Conservation (phyloP, 345 rosid genomes). For the Arabis hirsuta region DNA sequence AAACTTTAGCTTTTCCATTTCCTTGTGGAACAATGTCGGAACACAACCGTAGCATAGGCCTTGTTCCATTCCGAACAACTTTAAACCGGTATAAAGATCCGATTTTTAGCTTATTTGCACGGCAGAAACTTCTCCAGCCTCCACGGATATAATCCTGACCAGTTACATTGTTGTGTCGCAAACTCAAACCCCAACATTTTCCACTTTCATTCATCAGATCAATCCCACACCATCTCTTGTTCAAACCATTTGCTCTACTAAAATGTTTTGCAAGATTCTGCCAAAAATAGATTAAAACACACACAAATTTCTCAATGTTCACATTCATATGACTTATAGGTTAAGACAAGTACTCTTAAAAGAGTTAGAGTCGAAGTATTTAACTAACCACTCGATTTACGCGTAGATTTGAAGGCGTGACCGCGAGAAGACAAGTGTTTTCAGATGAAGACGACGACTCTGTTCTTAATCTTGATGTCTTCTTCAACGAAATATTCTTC, state of each 20-base stretch:
- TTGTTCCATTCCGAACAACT: conserved; percentile 16
- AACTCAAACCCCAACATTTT: not conserved
- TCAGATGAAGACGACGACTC: conserved; percentile 16
- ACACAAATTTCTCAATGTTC: not conserved
- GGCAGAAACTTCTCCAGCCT: conserved; percentile 28
- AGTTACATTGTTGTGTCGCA: conserved; percentile 7
- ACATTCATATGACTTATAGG: not conserved
- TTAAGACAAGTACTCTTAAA: not conserved
- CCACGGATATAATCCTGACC: not conserved
- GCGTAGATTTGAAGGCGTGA: conserved; percentile 10
- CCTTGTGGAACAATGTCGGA: not conserved
- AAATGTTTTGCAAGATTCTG: not conserved
- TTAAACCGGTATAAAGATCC: not conserved
- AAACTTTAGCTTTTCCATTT: not conserved
- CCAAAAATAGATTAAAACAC: not conserved
- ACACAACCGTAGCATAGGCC: conserved; percentile 24
- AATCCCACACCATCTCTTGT: conserved; percentile 20
- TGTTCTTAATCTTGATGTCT: not conserved
- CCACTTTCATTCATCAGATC: conserved; percentile 13
- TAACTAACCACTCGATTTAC: conserved; percentile 8
- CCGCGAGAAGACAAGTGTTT: conserved; percentile 5
- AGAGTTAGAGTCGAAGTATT: not conserved
- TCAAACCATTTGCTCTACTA: not conserved
- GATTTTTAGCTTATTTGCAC: not conserved
- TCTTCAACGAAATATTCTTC: not conserved